These are phyloP conservation scores for Penicillium odoratum DNA, from an alignment of 495 filamentous ascomycete species.

Conservation along the genomic window DNA sequence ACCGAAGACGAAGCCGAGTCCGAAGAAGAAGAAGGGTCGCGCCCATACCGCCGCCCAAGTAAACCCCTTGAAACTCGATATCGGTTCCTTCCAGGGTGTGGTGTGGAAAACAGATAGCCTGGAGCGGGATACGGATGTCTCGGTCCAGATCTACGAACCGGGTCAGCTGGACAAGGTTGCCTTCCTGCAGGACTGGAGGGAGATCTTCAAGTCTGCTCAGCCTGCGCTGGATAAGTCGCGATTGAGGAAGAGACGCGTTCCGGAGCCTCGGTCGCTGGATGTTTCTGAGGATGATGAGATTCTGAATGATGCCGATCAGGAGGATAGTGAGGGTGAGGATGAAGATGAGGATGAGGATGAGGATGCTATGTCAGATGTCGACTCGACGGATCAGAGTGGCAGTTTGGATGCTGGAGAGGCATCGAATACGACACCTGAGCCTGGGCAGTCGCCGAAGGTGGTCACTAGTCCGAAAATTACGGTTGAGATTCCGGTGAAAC, in stretches of 20 bases:
- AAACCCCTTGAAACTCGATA: constrained; percentile 19
- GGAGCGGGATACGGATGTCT: constrained; percentile 27
- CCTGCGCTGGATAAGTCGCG: constrained; percentile 33
- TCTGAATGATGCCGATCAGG: constrained; percentile 14
- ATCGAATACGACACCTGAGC: constrained; percentile 27
- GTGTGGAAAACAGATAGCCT: constrained; percentile 37
- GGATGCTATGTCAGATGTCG: constrained; percentile 23
- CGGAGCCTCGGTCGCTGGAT: background rate
- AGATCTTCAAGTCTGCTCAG: constrained; percentile 44
- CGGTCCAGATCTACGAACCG: constrained; percentile 37
- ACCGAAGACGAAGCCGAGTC: background rate
- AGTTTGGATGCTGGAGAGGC: constrained; percentile 21
- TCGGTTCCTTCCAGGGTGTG: constrained; percentile 38
- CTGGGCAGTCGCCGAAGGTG: constrained; percentile 18
- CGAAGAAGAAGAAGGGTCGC: constrained; percentile 1
- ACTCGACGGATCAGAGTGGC: constrained; percentile 14
- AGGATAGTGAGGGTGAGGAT: constrained; percentile 3
- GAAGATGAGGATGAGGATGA: constrained; percentile 9
- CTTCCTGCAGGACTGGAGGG: constrained; percentile 53
- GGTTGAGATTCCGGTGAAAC: constrained; percentile 18
- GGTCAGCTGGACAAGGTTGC: constrained; percentile 45
- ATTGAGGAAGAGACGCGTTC: constrained; percentile 15
- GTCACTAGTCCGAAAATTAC: background rate
- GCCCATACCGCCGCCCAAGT: background rate
- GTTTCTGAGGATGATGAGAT: constrained; percentile 3